Percentiles rank a stretch among this genome's conserved stretches.
These are phyloP conservation scores for Aureobasidium namibiae DNA, from an alignment of 2,329 filamentous ascomycete genomes.

Conservation along the genomic window DNA sequence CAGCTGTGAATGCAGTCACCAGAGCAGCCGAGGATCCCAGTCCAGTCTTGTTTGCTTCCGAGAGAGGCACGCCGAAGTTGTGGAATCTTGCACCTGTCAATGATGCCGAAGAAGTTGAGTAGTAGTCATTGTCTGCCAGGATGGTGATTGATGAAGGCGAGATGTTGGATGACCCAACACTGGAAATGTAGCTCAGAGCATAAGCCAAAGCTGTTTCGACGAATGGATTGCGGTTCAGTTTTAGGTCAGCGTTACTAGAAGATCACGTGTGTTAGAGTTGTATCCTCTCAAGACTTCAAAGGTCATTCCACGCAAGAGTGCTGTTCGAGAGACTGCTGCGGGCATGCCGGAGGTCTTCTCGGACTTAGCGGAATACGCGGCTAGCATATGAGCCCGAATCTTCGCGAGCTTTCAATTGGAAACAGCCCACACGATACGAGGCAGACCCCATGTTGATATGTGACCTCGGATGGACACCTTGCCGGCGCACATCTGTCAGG, in stretches of 20 bases:
- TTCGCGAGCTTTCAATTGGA: not conserved
- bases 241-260: conserved; percentile 28
- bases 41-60: conserved; percentile 85
- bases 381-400: no score
- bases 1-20: conserved; percentile 76
- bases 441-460: not conserved
- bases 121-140: conserved; percentile 93
- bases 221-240: conserved; percentile 65
- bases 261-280: conserved; percentile 17
- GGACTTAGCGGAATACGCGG: no score
- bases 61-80: conserved; percentile 67
- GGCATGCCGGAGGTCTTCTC: no score
- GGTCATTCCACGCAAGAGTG: not conserved
- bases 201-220: conserved; percentile 88
- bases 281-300: not conserved
- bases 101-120: conserved; percentile 58
- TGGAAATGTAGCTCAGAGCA: conserved; percentile 70
- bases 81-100: conserved; percentile 50
- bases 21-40: conserved; percentile 91
- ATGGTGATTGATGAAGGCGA: conserved; percentile 70
- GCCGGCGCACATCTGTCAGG: not conserved
- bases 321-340: not conserved
- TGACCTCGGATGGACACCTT: not conserved
- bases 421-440: not conserved
- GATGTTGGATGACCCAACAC: conserved; percentile 45